Evolutionary conservation across 495 filamentous ascomycete genomes (phyloP).

Genomic region (Neurospora cerealis): DNA sequence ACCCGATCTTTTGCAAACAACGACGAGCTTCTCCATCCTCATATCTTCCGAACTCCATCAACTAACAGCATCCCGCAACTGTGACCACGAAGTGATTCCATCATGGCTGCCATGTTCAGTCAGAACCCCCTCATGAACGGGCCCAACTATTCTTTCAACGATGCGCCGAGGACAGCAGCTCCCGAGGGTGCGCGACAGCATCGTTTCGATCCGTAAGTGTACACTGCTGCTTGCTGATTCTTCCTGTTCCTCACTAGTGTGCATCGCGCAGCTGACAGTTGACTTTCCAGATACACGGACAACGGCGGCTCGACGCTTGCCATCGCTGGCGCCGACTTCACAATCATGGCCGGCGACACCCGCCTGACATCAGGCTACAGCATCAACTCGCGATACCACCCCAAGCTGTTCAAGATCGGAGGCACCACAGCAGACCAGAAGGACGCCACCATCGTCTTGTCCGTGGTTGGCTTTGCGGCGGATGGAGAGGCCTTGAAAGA

Average conservation of each 20-base stretch:
- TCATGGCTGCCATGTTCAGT: slow-evolving; percentile 50
- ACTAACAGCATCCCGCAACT: neutral
- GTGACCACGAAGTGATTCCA: neutral
- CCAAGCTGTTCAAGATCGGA: slow-evolving; percentile 95
- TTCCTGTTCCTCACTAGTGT: neutral
- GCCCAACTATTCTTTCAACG: slow-evolving; percentile 49
- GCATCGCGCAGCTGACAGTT: slow-evolving; percentile 2
- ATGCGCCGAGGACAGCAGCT: slow-evolving; percentile 32
- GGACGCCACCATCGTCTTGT: slow-evolving; percentile 75
- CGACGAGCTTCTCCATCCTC: neutral
- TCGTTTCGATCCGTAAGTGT: slow-evolving; percentile 81
- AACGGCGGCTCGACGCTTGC: slow-evolving; percentile 95
- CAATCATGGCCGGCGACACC: slow-evolving; percentile 93
- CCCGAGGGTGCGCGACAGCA: slow-evolving; percentile 53
- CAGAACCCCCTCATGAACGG: slow-evolving; percentile 52
- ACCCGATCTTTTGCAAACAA: neutral
- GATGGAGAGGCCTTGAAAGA: slow-evolving; percentile 87
- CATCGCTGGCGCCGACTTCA: slow-evolving; percentile 86
- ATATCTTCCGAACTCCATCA: neutral
- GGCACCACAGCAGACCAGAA: slow-evolving; percentile 75
- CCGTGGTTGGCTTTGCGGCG: slow-evolving; percentile 90
- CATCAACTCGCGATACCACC: slow-evolving; percentile 90
- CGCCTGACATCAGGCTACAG: slow-evolving; percentile 91
- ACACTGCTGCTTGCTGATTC: neutral
- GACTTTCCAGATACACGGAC: slow-evolving; percentile 76